Evolutionary conservation across 2,329 filamentous ascomycete species (phyloP), one percentile per base, ranked within the genome.

Genomic region (Didymella arachidicola): DNA sequence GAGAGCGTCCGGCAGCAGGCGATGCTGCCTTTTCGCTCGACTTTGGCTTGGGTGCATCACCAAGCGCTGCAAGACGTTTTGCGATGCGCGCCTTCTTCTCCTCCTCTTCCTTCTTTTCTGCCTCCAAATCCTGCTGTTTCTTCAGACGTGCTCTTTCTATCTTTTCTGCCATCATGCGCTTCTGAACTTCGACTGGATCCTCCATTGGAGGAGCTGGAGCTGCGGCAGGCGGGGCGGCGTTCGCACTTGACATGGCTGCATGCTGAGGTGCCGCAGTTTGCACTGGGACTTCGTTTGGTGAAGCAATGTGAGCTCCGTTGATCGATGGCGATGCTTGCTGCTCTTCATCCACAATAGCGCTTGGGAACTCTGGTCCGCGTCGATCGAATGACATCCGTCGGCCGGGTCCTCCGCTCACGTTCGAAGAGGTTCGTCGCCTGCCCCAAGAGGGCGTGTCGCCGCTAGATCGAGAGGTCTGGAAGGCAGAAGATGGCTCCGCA

Each of bases 351-450:
- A 71, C 60, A 14, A 71, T 65, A 19, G 67, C 60, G 43, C 45
- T 66, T 12, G 73, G 69, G 39, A 71, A 63, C 52, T 76, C 73
- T 22, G 79, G 75, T 51, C 80, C 80, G 56, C 78, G 75, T 62
- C 81, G 81, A 62, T 80, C 80, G 64, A 84, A 79, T 1, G 86
- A 88, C 79, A 84, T 83, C 32, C 89, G 86, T 66, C 89, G 85
- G 66, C 84, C 83, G 74, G 92, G 96, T 59, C 90, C 91, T 54
- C 92, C 93, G 74, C 93, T 97, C 39, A 96, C 89, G 71, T 93
- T 96, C 2, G 94, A 98, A 16, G 94, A 97, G 57, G 90, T 90
- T 62, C 94, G 88, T 61, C 93, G 87, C 64, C 93, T 87, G 36
- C 84, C 85, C 81, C 91, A 93, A 2, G 86, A 82, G 12, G 81